Conservation (phyloP, 345 rosid species). For the Acer campestre region DNA sequence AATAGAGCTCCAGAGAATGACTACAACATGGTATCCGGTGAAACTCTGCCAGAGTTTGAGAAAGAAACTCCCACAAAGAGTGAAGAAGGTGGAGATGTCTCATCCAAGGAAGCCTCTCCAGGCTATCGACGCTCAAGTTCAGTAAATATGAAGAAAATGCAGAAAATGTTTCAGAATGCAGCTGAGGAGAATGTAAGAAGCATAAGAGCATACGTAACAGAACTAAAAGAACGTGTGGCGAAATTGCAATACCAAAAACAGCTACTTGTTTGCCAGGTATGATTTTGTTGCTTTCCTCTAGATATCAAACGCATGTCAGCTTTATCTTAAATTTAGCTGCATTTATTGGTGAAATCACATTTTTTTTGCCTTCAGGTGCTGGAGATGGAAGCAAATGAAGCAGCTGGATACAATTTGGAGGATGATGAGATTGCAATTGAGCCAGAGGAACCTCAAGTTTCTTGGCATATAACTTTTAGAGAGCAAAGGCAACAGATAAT, state of each 20-base stretch:
- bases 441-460: slow-evolving; percentile 62
- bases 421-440: slow-evolving; percentile 53
- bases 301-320: neutral
- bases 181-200: slow-evolving; percentile 99
- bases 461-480: slow-evolving; percentile 80
- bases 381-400: slow-evolving; percentile 96
- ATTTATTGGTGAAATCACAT: neutral
- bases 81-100: slow-evolving; percentile 81
- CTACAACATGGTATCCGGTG: slow-evolving; percentile 41
- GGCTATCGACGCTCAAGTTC: slow-evolving; percentile 79
- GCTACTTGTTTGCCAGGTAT: slow-evolving; percentile 98
- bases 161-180: slow-evolving; percentile 97
- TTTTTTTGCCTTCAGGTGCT: slow-evolving; percentile 61
- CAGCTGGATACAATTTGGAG: slow-evolving; percentile 72
- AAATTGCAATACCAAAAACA: slow-evolving; percentile 99
- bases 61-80: slow-evolving; percentile 75
- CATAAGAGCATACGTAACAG: slow-evolving; percentile 89
- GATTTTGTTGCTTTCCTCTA: neutral
- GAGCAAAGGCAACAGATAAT: slow-evolving; percentile 94
- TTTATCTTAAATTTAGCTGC: neutral
- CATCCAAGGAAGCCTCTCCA: slow-evolving; percentile 80
- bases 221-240: slow-evolving; percentile 94
- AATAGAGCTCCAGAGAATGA: slow-evolving; percentile 79
- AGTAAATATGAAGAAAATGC: slow-evolving; percentile 98
- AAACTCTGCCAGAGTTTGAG: slow-evolving; percentile 48